These are phyloP conservation scores for Aspergillus fumigatus DNA, from an alignment of 2,329 filamentous ascomycete genomes.

Conservation along the genomic window DNA sequence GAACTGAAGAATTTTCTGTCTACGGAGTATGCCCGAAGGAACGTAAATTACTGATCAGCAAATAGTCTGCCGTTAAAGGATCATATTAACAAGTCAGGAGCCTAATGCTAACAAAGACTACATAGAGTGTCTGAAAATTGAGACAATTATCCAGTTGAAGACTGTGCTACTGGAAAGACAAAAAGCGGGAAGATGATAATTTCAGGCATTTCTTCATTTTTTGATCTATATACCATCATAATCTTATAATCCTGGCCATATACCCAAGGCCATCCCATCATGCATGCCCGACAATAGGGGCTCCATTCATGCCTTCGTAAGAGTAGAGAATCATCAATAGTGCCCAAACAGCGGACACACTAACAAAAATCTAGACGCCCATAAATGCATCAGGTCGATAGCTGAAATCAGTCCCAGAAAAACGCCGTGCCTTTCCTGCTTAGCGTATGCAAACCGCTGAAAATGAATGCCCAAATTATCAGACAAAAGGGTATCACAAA, in stretches of 20 bases:
- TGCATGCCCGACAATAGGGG: constrained; percentile 9
- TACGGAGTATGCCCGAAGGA: too few relatives aligned
- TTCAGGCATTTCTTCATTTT: neutral
- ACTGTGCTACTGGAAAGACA: neutral
- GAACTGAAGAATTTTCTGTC: neutral
- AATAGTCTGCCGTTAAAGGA: too few relatives aligned
- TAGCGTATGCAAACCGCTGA: neutral
- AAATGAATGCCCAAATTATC: neutral
- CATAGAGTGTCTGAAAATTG: neutral
- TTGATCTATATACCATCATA: neutral
- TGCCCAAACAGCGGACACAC: constrained; percentile 14
- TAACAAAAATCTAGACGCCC: constrained; percentile 3
- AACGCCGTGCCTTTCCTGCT: neutral
- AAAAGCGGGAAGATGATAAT: neutral
- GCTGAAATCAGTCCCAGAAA: neutral
- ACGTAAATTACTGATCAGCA: too few relatives aligned
- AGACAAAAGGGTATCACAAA: neutral
- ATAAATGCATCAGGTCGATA: constrained; percentile 6
- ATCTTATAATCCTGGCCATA: neutral
- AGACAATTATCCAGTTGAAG: neutral
- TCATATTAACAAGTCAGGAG: too few relatives aligned
- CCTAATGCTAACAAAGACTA: too few relatives aligned
- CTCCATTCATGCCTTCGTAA: constrained; percentile 2
- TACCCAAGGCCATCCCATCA: neutral
- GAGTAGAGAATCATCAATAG: constrained; percentile 7